Evolutionary conservation across 345 rosid species (phyloP).

Genomic region (Brassica rapa): DNA sequence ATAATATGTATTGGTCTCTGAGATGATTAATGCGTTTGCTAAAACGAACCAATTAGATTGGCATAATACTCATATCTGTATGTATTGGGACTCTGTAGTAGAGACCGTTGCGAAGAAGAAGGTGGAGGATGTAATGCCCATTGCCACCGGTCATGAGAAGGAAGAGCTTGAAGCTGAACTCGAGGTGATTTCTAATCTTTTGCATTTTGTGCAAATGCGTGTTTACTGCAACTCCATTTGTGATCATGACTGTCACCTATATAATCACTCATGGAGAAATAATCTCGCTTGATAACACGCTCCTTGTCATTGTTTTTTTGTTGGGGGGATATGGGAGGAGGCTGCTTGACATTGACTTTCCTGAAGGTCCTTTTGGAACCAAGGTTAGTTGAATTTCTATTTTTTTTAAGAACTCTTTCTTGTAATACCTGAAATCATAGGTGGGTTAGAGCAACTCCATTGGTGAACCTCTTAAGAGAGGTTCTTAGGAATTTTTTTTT

Average conservation of each 20-base stretch:
- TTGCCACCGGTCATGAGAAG: conserved; percentile 91
- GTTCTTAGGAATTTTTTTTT: too few species aligned
- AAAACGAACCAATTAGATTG: neutral
- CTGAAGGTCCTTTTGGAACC: conserved; percentile 89
- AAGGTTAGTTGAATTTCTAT: conserved; percentile 55
- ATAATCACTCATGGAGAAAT: neutral
- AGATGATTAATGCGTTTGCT: neutral
- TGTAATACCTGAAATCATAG: neutral
- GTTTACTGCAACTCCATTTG: neutral
- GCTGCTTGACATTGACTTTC: conserved; percentile 66
- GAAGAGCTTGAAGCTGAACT: conserved; percentile 84
- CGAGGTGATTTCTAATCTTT: conserved; percentile 46
- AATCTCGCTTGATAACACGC: neutral
- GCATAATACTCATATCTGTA: neutral
- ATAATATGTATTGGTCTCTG: neutral
- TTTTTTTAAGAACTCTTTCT: neutral
- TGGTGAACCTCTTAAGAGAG: too few species aligned
- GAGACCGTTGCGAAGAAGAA: conserved; percentile 47
- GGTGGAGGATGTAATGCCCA: conserved; percentile 78
- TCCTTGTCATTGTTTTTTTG: neutral
- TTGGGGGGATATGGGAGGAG: conserved; percentile 59
- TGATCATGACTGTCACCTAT: neutral
- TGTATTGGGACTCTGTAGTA: conserved; percentile 8
- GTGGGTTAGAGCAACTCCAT: neutral
- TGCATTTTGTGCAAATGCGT: neutral